Conservation (phyloP, 2,329 filamentous ascomycete genomes). For the Neonectria neomacrospora region DNA sequence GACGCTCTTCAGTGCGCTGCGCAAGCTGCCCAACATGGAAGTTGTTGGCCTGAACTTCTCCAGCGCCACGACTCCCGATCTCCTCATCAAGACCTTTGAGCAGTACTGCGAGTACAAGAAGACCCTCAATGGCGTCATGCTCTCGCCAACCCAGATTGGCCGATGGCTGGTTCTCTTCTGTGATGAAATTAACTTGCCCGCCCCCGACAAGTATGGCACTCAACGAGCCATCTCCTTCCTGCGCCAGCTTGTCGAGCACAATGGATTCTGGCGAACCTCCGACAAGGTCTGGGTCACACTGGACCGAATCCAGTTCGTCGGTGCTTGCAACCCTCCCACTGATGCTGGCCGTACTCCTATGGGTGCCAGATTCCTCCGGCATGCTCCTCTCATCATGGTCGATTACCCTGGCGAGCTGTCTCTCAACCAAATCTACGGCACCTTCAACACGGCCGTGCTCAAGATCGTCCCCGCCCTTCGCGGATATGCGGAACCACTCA, state of each 20-base stretch:
- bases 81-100: constrained; percentile 98
- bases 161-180: constrained; percentile 99
- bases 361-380: constrained; percentile 91
- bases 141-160: constrained; percentile 95
- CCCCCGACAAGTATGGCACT: constrained; percentile 96
- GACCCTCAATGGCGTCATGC: constrained; percentile 93
- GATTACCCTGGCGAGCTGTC: constrained; percentile 98
- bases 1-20: constrained; percentile 97
- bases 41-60: constrained; percentile 99
- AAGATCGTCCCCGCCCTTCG: constrained; percentile 97
- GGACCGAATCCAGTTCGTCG: constrained; percentile 98
- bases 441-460: constrained; percentile 94
- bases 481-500: constrained; percentile 93
- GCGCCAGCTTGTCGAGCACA: constrained; percentile 96
- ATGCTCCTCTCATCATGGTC: constrained; percentile 99
- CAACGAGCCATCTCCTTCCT: constrained; percentile 98
- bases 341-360: constrained; percentile 96
- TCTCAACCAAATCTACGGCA: constrained; percentile 96
- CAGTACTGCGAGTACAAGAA: constrained; percentile 99
- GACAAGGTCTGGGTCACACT: constrained; percentile 98
- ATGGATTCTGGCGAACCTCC: constrained; percentile 97
- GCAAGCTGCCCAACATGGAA: constrained; percentile 98
- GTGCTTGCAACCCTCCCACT: constrained; percentile 97
- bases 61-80: constrained; percentile 95
- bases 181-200: constrained; percentile 98